Evolutionary conservation across 75 land plant genomes (phyloP).

Genomic region (Selaginella moellendorffii): DNA sequence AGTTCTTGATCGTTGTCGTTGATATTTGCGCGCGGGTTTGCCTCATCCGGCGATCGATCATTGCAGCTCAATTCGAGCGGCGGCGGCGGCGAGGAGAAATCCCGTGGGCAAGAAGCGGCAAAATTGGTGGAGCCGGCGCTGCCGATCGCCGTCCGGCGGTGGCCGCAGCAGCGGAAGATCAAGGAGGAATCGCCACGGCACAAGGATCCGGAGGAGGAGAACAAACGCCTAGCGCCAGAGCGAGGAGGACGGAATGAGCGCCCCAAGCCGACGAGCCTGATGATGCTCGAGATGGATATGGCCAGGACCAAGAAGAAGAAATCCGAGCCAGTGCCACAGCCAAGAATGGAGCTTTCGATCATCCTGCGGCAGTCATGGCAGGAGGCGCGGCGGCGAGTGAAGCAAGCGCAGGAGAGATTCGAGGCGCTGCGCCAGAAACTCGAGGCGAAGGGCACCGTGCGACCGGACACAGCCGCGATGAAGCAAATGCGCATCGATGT

Average conservation of each 20-base stretch:
- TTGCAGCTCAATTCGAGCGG: no score
- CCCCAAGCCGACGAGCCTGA: not conserved
- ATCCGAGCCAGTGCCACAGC: not conserved
- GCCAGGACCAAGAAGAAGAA: not conserved
- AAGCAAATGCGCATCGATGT: not conserved
- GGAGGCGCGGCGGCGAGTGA: not conserved
- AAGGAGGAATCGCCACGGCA: not conserved
- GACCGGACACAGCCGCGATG: not conserved
- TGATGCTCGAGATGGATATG: not conserved
- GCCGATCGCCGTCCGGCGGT: not conserved
- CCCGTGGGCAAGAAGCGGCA: no score
- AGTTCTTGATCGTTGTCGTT: no score
- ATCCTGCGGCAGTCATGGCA: not conserved
- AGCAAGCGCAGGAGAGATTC: not conserved
- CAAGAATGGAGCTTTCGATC: not conserved
- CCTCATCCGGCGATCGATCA: no score
- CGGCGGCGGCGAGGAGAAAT: no score
- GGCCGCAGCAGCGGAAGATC: not conserved
- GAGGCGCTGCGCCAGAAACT: not conserved
- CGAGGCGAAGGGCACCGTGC: not conserved
- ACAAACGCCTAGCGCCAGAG: not conserved
- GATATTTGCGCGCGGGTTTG: no score
- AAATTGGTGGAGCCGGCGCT: no score
- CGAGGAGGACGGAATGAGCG: not conserved
- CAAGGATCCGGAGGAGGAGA: not conserved